These are phyloP conservation scores for Teratosphaeria zuluensis DNA, from an alignment of 2,329 filamentous ascomycete genomes.

Conservation along the genomic window DNA sequence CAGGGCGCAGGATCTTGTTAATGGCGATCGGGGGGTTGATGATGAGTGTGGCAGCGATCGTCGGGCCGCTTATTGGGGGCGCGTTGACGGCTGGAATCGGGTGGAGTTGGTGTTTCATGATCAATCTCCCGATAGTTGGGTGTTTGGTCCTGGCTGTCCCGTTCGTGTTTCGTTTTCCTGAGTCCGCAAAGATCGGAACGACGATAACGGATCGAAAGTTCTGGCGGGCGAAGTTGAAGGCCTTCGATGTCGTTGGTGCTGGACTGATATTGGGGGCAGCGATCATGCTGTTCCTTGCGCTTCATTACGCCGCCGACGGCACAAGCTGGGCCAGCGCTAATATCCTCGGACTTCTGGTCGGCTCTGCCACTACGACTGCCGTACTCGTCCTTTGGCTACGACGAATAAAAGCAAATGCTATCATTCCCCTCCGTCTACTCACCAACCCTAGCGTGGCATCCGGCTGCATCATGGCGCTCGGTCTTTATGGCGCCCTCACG, in stretches of 20 bases:
- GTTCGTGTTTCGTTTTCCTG: neutral
- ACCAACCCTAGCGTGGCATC: neutral
- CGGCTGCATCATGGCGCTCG: neutral
- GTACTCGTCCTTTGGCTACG: neutral
- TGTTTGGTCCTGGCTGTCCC: neutral
- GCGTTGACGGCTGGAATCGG: conserved; percentile 20
- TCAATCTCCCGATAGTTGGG: conserved; percentile 23
- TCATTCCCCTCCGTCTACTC: neutral
- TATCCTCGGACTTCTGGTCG: neutral
- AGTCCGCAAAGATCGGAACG: neutral
- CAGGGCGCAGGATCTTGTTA: neutral
- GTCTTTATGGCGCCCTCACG: neutral
- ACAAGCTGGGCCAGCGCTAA: neutral
- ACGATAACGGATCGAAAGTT: neutral
- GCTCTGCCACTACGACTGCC: neutral
- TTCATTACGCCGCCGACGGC: neutral
- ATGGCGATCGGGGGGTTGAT: conserved; percentile 10
- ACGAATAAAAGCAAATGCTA: neutral
- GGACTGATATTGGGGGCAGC: neutral
- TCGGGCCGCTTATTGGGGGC: conserved; percentile 25
- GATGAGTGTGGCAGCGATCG: conserved; percentile 12
- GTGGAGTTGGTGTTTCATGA: conserved; percentile 29
- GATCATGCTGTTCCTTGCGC: neutral
- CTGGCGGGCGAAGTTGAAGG: neutral
- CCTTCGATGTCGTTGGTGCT: neutral